A percentile compares a stretch with the other conserved stretches of the same genome.
Conservation (phyloP, 257 asterid genomes). For the Euphrasia confusa region DNA sequence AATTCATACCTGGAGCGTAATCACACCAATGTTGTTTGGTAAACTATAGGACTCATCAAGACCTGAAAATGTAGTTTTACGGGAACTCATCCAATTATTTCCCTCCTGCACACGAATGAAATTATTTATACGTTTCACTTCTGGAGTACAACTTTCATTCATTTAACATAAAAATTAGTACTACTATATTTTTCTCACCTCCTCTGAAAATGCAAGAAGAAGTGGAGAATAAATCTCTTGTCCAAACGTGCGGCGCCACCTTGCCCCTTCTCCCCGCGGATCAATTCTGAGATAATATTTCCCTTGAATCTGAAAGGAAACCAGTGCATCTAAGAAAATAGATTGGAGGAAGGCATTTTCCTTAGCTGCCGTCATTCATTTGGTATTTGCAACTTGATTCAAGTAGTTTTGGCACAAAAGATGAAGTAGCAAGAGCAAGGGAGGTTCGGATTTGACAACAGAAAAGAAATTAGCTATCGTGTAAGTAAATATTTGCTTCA, state of each 20-base stretch:
- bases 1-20: constrained; percentile 59
- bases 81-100: constrained; percentile 52
- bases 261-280: constrained; percentile 75
- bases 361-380: constrained; percentile 21
- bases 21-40: constrained; percentile 66
- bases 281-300: constrained; percentile 62
- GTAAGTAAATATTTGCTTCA: constrained; percentile 9
- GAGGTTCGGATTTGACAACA: neutral
- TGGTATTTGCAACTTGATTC: neutral
- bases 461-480: neutral
- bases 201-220: constrained; percentile 70
- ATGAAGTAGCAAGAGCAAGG: constrained; percentile 15
- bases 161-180: neutral
- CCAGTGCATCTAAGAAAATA: neutral
- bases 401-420: constrained; percentile 12
- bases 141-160: constrained; percentile 10
- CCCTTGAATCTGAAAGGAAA: constrained; percentile 55
- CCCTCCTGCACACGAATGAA: constrained; percentile 42
- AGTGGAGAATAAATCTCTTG: constrained; percentile 78
- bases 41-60: constrained; percentile 63
- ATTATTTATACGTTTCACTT: constrained; percentile 10
- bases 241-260: constrained; percentile 78
- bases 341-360: constrained; percentile 16
- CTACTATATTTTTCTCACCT: constrained; percentile 33
- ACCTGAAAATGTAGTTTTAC: constrained; percentile 56